Conservation (phyloP, 495 filamentous ascomycete genomes). For the Tuber magnatum region DNA sequence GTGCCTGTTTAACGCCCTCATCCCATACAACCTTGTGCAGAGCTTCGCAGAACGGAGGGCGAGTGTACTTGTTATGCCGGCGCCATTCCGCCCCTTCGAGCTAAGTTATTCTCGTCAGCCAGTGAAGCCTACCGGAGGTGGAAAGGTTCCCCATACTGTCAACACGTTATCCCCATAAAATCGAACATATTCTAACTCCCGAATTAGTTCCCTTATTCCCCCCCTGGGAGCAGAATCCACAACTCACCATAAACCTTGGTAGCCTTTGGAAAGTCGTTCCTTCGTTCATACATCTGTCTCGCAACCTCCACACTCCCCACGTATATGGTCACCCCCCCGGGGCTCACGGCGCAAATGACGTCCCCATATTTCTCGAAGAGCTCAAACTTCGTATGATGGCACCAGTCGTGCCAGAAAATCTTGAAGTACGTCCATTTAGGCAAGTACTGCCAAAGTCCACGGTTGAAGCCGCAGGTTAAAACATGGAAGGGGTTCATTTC, state of each 20-base stretch:
- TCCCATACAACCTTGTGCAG: constrained; percentile 25
- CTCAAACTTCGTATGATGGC: constrained; percentile 14
- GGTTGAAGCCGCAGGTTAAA: constrained; percentile 7
- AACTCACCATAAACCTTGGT: constrained; percentile 24
- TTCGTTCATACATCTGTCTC: constrained; percentile 10
- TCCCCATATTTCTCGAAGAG: constrained; percentile 26
- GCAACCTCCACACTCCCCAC: constrained; percentile 22
- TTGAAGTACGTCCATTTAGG: constrained; percentile 31
- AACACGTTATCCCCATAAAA: constrained; percentile 25
- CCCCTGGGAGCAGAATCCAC: background rate
- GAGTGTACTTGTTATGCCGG: constrained; percentile 49
- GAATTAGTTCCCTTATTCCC: background rate
- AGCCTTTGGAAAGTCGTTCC: constrained; percentile 20
- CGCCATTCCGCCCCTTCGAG: constrained; percentile 49
- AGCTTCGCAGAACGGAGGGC: constrained; percentile 48
- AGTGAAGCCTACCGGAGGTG: background rate
- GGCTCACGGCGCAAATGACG: constrained; percentile 15
- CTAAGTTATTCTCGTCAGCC: constrained; percentile 6
- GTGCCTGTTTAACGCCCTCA: constrained; percentile 10
- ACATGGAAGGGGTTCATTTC: constrained; percentile 11
- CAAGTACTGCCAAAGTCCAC: constrained; percentile 13
- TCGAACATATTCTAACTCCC: constrained; percentile 11
- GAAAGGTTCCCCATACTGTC: constrained; percentile 8
- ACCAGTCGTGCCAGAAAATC: constrained; percentile 25
- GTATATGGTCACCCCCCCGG: constrained; percentile 15